Conservation (phyloP, 495 filamentous ascomycete genomes). For the Penicillium bialowiezense region DNA sequence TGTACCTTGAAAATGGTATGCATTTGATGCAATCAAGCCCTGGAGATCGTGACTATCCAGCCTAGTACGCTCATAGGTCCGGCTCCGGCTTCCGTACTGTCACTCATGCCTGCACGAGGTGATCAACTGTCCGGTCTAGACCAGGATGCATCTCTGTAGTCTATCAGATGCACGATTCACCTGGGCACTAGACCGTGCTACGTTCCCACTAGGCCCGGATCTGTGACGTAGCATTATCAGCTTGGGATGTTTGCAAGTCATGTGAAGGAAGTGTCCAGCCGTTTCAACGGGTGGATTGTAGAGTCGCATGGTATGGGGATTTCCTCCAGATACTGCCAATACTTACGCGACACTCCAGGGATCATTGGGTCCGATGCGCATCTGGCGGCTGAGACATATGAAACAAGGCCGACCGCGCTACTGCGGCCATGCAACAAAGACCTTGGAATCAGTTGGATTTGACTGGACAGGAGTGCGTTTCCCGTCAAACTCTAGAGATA, state of each 20-base stretch:
- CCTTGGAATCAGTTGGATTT: neutral
- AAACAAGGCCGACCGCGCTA: slow-evolving; percentile 14
- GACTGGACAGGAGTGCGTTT: neutral
- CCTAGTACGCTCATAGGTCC: neutral
- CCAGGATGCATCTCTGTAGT: neutral
- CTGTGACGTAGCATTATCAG: neutral
- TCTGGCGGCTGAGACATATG: slow-evolving; percentile 15
- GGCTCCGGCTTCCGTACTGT: neutral
- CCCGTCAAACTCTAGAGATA: neutral
- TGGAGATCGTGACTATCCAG: neutral
- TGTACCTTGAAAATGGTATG: too few relatives aligned
- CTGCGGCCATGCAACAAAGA: slow-evolving; percentile 9
- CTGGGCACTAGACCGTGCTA: neutral
- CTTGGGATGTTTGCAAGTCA: neutral
- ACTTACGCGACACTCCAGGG: too few relatives aligned
- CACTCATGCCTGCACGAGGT: neutral
- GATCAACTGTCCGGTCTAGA: neutral
- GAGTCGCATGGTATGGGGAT: too few relatives aligned
- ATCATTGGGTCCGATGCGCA: neutral
- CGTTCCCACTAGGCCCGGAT: neutral
- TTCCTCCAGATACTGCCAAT: too few relatives aligned
- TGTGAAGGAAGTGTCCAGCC: neutral
- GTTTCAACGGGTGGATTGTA: too few relatives aligned
- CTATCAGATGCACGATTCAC: neutral
- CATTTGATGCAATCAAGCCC: neutral